These are phyloP conservation scores for Geopyxis carbonaria DNA, from an alignment of 495 filamentous ascomycete genomes.

Conservation along the genomic window DNA sequence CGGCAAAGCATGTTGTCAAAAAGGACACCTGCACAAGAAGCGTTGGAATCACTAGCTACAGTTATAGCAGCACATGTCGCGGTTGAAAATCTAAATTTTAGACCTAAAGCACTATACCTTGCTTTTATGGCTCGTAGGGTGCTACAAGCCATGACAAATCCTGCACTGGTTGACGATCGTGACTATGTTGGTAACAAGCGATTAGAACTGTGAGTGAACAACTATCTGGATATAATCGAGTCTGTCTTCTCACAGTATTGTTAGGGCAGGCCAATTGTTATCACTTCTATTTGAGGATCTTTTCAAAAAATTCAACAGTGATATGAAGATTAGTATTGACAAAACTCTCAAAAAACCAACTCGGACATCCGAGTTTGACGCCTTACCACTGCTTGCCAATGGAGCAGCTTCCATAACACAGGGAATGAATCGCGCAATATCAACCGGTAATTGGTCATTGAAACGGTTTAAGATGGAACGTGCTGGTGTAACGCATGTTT, in stretches of 20 bases:
- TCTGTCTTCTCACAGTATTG: background rate
- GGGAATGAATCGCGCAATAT: slow-evolving; percentile 83
- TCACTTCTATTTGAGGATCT: slow-evolving; percentile 93
- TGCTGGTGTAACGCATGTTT: slow-evolving; percentile 88
- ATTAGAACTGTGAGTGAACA: slow-evolving; percentile 48
- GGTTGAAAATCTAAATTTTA: slow-evolving; percentile 76
- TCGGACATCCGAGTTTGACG: slow-evolving; percentile 71
- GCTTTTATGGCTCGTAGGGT: slow-evolving; percentile 92
- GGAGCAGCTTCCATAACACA: slow-evolving; percentile 68
- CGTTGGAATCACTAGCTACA: slow-evolving; percentile 74
- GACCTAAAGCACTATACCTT: slow-evolving; percentile 86
- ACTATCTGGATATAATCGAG: background rate
- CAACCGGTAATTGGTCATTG: slow-evolving; percentile 92
- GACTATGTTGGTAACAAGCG: slow-evolving; percentile 98
- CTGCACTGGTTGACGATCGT: slow-evolving; percentile 76
- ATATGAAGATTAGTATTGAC: slow-evolving; percentile 80
- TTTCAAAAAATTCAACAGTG: slow-evolving; percentile 81
- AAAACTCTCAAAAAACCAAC: slow-evolving; percentile 83
- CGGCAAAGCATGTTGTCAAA: slow-evolving; percentile 26
- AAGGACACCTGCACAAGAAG: slow-evolving; percentile 69
- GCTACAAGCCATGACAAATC: slow-evolving; percentile 78
- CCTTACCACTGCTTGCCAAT: slow-evolving; percentile 52
- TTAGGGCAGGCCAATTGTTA: slow-evolving; percentile 65
- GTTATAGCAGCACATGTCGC: slow-evolving; percentile 85
- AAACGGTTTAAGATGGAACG: slow-evolving; percentile 97